Conservation (phyloP, 345 rosid species). For the Eucalyptus paniculata region DNA sequence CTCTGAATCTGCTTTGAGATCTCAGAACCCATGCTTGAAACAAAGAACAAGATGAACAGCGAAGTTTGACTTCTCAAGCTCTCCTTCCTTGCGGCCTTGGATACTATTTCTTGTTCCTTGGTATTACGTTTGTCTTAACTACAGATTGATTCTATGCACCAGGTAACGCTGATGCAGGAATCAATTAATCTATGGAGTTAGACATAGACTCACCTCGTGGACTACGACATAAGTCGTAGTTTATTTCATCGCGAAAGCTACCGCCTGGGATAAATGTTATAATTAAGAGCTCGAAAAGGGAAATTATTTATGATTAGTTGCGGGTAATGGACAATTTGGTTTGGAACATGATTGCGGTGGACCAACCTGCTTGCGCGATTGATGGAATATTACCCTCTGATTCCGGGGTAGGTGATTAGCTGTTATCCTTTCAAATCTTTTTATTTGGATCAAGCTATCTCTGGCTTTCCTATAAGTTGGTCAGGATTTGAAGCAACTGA, state of each 20-base stretch:
- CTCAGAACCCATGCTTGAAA: conserved; percentile 46
- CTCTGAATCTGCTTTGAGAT: conserved; percentile 42
- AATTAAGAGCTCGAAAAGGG: neutral
- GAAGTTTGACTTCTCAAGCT: neutral
- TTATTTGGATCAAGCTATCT: neutral
- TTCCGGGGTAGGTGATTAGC: neutral
- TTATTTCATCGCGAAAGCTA: no score
- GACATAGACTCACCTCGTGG: no score
- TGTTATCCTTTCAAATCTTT: neutral
- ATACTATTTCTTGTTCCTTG: neutral
- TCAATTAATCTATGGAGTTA: no score
- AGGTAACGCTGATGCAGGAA: neutral
- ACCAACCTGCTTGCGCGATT: neutral
- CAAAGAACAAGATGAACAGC: neutral
- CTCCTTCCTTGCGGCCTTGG: neutral
- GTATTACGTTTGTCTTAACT: neutral
- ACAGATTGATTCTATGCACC: neutral
- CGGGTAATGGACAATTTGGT: neutral
- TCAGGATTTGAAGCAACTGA: neutral
- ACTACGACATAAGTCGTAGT: no score
- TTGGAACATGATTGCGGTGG: neutral
- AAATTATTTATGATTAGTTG: neutral
- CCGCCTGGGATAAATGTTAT: neutral
- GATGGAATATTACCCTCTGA: neutral
- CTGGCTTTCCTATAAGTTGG: neutral